phyloP scores from a whole-genome alignment of 441 rosid species.

The Brassica balearica region DNA sequence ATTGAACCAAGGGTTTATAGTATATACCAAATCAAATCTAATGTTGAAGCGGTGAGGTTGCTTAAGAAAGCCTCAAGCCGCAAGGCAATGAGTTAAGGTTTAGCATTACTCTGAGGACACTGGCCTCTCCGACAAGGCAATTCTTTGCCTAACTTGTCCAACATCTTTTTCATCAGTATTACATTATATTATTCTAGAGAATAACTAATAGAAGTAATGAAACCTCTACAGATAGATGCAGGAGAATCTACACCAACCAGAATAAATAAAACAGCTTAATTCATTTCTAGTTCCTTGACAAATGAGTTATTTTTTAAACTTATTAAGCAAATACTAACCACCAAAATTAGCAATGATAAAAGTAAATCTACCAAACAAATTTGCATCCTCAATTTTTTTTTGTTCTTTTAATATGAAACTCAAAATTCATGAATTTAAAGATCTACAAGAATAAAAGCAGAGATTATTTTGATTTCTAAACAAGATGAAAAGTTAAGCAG shows the following conservation, averaged over 20 bases:
- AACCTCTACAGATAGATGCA: constrained; percentile 3
- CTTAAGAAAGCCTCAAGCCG: constrained; percentile 55
- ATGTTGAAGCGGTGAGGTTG: constrained; percentile 48
- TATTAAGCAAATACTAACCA: not conserved
- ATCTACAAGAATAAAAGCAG: not conserved
- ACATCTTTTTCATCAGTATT: constrained; percentile 26
- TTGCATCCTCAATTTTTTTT: not conserved
- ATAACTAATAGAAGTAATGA: constrained; percentile 16
- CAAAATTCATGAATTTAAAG: not conserved
- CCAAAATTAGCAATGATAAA: not conserved
- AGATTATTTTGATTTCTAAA: not conserved
- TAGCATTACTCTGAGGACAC: constrained; percentile 52
- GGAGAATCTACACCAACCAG: constrained; percentile 22
- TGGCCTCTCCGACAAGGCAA: constrained; percentile 60
- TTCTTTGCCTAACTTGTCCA: constrained; percentile 62
- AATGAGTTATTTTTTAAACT: not conserved
- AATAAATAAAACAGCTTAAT: not conserved
- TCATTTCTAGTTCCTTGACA: constrained; percentile 24
- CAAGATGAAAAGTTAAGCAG: not conserved
- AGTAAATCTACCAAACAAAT: not conserved
- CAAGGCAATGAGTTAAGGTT: constrained; percentile 58
- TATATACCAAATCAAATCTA: constrained; percentile 1
- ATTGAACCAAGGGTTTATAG: constrained; percentile 35
- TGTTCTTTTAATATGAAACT: not conserved
- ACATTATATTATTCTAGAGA: not conserved